A percentile compares a stretch with the other conserved stretches of the same genome.
Conservation (phyloP, 148 eudicot species). For the Camellia japonica region DNA sequence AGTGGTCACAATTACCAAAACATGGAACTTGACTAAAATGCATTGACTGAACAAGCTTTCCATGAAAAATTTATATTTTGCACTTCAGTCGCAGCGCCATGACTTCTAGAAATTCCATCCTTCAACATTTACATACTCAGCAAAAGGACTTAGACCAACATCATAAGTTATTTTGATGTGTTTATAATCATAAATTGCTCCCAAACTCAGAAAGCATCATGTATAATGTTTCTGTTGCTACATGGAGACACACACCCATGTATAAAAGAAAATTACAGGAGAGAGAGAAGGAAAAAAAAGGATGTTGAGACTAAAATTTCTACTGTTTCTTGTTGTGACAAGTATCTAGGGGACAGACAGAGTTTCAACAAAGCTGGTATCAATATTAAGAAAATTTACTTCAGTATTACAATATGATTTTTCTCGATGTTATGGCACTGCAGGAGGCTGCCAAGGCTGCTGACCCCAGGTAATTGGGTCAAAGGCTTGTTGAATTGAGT, state of each 20-base stretch:
- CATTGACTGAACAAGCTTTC: not conserved
- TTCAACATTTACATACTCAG: not conserved
- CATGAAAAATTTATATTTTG: not conserved
- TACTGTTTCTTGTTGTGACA: not conserved
- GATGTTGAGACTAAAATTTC: not conserved
- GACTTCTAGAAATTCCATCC: not conserved
- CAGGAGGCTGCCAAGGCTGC: not conserved
- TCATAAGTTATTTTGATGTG: not conserved
- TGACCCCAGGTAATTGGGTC: not conserved
- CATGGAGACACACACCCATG: not conserved
- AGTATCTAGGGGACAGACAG: not conserved
- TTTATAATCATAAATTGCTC: not conserved
- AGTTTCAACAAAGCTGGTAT: not conserved
- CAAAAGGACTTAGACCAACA: constrained; percentile 1
- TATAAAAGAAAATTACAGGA: not conserved
- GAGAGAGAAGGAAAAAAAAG: not conserved
- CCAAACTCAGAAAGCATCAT: too few species aligned
- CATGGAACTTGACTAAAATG: not conserved
- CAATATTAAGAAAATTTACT: not conserved
- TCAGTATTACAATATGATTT: not conserved
- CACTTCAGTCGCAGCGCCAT: not conserved
- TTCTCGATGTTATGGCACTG: not conserved
- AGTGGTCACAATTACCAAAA: not conserved
- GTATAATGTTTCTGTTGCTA: not conserved
- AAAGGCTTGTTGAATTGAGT: not conserved